Conservation (phyloP, 495 filamentous ascomycete genomes). For the Penicillium egyptiacum region DNA sequence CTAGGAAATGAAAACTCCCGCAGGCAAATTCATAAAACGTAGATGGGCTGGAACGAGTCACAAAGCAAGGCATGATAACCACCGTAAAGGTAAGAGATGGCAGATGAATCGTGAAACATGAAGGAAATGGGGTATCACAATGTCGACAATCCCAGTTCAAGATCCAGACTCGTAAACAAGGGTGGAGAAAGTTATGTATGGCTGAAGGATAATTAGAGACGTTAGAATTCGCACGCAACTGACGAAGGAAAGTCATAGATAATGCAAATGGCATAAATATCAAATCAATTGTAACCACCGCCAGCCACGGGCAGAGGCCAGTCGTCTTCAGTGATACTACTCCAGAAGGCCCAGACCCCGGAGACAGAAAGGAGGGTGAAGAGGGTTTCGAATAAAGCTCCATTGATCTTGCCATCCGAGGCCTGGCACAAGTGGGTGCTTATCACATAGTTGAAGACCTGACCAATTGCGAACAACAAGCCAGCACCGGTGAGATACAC, state of each 20-base stretch:
- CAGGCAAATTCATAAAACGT: neutral
- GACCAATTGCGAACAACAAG: slow-evolving; percentile 83
- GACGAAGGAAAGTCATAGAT: slow-evolving; percentile 8
- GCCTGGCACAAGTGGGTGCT: slow-evolving; percentile 86
- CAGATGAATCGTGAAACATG: slow-evolving; percentile 35
- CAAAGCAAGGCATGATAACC: slow-evolving; percentile 15
- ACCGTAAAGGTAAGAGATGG: slow-evolving; percentile 12
- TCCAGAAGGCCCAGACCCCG: slow-evolving; percentile 93
- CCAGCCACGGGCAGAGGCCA: slow-evolving; percentile 73
- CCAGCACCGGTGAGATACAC: slow-evolving; percentile 74
- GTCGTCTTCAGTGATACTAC: slow-evolving; percentile 98
- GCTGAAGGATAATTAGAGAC: slow-evolving; percentile 16
- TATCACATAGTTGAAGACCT: slow-evolving; percentile 93
- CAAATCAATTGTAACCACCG: slow-evolving; percentile 46
- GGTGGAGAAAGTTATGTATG: slow-evolving; percentile 22
- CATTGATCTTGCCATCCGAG: slow-evolving; percentile 82
- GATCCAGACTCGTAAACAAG: slow-evolving; percentile 19
- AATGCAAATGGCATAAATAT: slow-evolving; percentile 6
- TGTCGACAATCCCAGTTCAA: slow-evolving; percentile 26
- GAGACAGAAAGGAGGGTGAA: slow-evolving; percentile 84
- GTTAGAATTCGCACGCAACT: slow-evolving; percentile 14
- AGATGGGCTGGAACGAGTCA: slow-evolving; percentile 13
- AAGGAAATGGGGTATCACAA: slow-evolving; percentile 35
- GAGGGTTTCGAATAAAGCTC: slow-evolving; percentile 87
- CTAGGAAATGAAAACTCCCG: slow-evolving; percentile 15